Conservation (phyloP, 495 filamentous ascomycete genomes). For the Lichina pygmaea region DNA sequence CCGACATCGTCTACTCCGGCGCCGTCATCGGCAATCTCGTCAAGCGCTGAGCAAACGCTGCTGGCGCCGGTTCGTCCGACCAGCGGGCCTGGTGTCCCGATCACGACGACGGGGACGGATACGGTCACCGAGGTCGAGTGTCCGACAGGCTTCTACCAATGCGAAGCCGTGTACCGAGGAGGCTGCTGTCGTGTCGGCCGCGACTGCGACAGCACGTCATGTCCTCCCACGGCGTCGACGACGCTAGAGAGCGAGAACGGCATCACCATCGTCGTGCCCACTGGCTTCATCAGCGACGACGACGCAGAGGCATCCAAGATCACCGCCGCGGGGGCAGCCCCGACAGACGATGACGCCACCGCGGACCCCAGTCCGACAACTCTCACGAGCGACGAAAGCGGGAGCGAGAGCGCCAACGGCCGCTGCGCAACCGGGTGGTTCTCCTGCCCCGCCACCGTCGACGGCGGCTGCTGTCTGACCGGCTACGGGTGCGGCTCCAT, state of each 20-base stretch:
- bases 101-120: constrained; percentile 8
- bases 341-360: not conserved
- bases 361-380: not conserved
- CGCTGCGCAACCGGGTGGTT: constrained; percentile 58
- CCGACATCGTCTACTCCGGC: constrained; percentile 8
- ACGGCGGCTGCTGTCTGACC: constrained; percentile 55
- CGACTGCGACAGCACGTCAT: constrained; percentile 46
- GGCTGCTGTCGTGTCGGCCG: constrained; percentile 66
- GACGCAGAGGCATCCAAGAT: not conserved
- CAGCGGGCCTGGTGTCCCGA: constrained; percentile 7
- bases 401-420: constrained; percentile 7
- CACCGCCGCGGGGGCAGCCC: not conserved
- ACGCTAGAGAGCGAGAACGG: constrained; percentile 34
- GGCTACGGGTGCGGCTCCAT: constrained; percentile 34
- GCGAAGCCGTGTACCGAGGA: constrained; percentile 33
- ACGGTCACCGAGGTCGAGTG: constrained; percentile 23
- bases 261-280: constrained; percentile 39
- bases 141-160: constrained; percentile 53
- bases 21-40: constrained; percentile 8
- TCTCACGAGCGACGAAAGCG: constrained; percentile 7
- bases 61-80: constrained; percentile 25
- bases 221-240: constrained; percentile 30
- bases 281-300: constrained; percentile 11
- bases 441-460: constrained; percentile 32
- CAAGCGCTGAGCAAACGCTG: constrained; percentile 2